Base-by-base conservation (phyloP, 352 stramenopile genomes). In the Phytophthora pistaciae region DNA sequence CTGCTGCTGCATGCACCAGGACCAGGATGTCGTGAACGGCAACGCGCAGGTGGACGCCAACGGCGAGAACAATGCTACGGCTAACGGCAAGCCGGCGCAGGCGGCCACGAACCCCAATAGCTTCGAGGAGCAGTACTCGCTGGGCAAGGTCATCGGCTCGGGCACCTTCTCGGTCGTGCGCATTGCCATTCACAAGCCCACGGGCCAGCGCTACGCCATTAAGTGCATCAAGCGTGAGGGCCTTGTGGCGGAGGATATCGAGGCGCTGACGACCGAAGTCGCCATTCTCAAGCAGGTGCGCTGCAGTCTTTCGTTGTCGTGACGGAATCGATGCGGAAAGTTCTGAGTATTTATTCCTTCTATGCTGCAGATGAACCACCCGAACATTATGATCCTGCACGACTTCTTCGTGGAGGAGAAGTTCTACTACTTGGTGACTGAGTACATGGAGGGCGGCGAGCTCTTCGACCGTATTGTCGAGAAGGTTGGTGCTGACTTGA, bases 391-490 rank as follows among this genome's bases (percentile, higher is more conserved):
- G 87, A 94, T 93, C 21, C 66, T 98, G 29, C 83, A 98, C 60
- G 96, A 98, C 73, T 98, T 98, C 70, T 98, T 98, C 74, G 87
- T 97, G 11, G 93, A 98, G 52, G 83, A 91, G 3, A 96, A 98
- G 53, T 91, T 98, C 69, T 99, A 98, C 80, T 99, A 99, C 79
- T 84, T 99, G 55, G 96, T 99, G 3, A 99, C 98, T 38, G 97
- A 99, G 80, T 95, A 98, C 57, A 98, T 99, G 85, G 92, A 91
- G 38, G 97, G 97, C 31, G 95, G 95, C 21, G 88, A 95, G 65
- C 84, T 95, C 11, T 95, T 96, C 61, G 90, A 95, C 29, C 89
- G 89, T 55, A 94, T 96, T 9, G 89, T 96, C 14, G 83, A 96
- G 58, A 96, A 96, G 80, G 88, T 94, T 52, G 16, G 77, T 68